Evolutionary conservation across 768 basidiomycete genomes (phyloP).

Genomic region (Rickenella mellea): DNA sequence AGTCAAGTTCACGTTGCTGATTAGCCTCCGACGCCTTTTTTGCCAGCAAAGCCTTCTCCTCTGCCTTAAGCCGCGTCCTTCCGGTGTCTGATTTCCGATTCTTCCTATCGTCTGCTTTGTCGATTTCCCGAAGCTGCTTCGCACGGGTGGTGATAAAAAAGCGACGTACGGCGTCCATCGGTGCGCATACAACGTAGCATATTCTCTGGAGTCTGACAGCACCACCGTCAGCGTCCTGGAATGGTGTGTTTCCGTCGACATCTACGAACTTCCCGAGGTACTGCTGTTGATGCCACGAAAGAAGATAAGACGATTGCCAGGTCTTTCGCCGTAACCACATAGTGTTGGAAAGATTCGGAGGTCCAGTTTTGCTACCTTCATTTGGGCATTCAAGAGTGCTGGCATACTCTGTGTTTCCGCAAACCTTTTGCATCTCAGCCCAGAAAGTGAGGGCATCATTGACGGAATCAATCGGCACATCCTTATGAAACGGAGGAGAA

Average conservation of each 20-base stretch:
- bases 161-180: constrained; percentile 32
- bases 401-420: constrained; percentile 25
- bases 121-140: constrained; percentile 31
- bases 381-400: constrained; percentile 11
- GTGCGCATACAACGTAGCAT: constrained; percentile 47
- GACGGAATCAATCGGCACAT: constrained; percentile 29
- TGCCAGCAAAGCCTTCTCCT: constrained; percentile 43
- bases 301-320: constrained; percentile 52
- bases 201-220: constrained; percentile 34
- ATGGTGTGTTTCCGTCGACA: constrained; percentile 30
- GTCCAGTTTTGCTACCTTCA: constrained; percentile 14
- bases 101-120: constrained; percentile 25
- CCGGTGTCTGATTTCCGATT: constrained; percentile 11
- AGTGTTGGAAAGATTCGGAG: constrained; percentile 16
- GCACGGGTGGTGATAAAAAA: constrained; percentile 34
- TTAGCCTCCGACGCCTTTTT: constrained; percentile 59
- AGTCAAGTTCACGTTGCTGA: constrained; percentile 50
- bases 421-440: constrained; percentile 42
- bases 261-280: constrained; percentile 50
- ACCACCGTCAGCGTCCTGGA: constrained; percentile 36
- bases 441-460: constrained; percentile 43
- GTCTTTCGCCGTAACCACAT: constrained; percentile 40
- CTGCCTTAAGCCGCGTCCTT: constrained; percentile 20
- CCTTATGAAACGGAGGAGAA: constrained; percentile 46
- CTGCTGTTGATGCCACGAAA: constrained; percentile 60